Evolutionary conservation across 306 rosid species (phyloP), one percentile per base, ranked within the genome.

Genomic region (Pyrus bretschneideri): DNA sequence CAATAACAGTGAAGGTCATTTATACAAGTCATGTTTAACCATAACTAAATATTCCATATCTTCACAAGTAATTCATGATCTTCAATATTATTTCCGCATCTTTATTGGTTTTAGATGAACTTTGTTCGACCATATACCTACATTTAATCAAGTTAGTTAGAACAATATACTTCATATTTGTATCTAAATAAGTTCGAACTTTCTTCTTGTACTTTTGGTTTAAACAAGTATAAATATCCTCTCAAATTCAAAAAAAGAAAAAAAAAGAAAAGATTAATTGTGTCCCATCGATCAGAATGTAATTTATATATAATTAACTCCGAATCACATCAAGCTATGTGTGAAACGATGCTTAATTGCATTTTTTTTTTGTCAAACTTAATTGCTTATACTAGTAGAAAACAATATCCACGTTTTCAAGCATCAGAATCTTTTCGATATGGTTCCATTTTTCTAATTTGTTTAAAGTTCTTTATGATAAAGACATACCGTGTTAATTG

Each of bases 361-460:
- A 1, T 33, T 33, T 38, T 38, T 38, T 35, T 8, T 1, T 38
- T 38, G 42, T 38, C 42, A 38, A 38, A 38, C 42, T 38, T 38
- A 6, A 38, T 38, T 38, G 42, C 42, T 87, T 83, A 85, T 91
- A 82, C 97, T 93, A 88, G 97, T 85, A 88, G 90, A 87, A 93
- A 87, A 83, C 97, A 88, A 87, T 89, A 86, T 93, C 96, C 96
- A 82, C 81, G 57, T 77, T 80, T 87, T 85, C 86, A 93, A 93
- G 93, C 83, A 83, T 54, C 74, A 84, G 91, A 88, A 87, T 89
- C 89, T 86, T 87, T 51, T 66, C 30, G 84, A 87, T 74, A 75
- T 65, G 70, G 81, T 77, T 60, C 21, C 62, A 14, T 73, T 18
- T 79, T 65, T 65, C 33, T 66, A 27, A 61, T 4, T 25, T 2